Evolutionary conservation across 768 basidiomycete species (phyloP).

Genomic region (Mycena venus): DNA sequence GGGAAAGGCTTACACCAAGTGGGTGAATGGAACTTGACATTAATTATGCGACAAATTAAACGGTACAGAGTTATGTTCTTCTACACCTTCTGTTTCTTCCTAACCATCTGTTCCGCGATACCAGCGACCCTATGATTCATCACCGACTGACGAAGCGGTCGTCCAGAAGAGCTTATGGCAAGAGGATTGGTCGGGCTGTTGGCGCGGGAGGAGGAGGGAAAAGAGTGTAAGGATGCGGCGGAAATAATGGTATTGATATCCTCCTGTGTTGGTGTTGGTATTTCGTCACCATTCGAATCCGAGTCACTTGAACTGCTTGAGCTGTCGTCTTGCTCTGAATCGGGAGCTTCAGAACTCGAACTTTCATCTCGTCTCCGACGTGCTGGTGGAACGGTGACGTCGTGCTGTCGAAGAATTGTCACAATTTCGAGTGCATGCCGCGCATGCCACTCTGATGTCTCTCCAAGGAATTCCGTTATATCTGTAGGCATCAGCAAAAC

Average conservation of each 20-base stretch:
- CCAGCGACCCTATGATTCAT: neutral
- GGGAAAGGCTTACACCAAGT: no score
- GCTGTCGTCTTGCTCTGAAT: neutral
- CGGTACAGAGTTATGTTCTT: neutral
- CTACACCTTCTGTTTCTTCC: neutral
- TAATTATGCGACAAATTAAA: neutral
- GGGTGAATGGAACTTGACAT: neutral
- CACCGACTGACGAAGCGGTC: no score
- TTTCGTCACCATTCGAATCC: neutral
- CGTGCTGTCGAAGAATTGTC: neutral
- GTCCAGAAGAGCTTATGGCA: no score
- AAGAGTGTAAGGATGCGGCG: neutral
- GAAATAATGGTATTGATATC: neutral
- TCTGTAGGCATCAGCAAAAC: no score
- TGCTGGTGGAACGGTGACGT: neutral
- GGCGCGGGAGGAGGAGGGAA: neutral
- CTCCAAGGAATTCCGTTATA: neutral
- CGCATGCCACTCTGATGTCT: slow-evolving; percentile 6
- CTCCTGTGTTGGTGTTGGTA: neutral
- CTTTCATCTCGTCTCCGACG: neutral
- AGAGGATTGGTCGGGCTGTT: neutral
- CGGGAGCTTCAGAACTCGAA: neutral
- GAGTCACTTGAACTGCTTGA: neutral
- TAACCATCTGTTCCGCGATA: neutral
- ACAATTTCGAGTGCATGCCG: neutral